phyloP scores from a whole-genome alignment of 2,329 filamentous ascomycete genomes.

The Penicillium corylophilum region DNA sequence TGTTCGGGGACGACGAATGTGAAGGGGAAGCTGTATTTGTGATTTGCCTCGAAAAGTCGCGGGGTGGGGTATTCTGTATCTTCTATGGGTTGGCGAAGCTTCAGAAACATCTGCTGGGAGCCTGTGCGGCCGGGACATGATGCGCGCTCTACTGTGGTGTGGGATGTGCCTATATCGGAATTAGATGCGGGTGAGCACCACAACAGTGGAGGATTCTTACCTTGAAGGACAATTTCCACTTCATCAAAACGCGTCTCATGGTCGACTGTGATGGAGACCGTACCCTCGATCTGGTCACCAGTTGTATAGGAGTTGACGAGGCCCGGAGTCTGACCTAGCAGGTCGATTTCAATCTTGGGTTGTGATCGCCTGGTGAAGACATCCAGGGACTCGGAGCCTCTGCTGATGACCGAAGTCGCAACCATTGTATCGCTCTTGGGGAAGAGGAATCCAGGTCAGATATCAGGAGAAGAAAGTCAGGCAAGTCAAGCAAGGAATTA shows the following conservation, averaged over 20 bases:
- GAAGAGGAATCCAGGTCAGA: background rate
- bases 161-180: constrained; percentile 44
- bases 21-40: constrained; percentile 61
- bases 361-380: constrained; percentile 27
- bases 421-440: constrained; percentile 11
- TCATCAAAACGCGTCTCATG: constrained; percentile 58
- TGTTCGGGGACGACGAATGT: constrained; percentile 62
- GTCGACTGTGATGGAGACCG: constrained; percentile 50
- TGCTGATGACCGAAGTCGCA: constrained; percentile 27
- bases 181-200: background rate
- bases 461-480: background rate
- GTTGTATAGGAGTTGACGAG: constrained; percentile 55
- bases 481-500: background rate
- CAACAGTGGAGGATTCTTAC: constrained; percentile 32
- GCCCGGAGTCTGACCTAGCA: constrained; percentile 31
- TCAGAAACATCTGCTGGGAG: constrained; percentile 61
- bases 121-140: constrained; percentile 55
- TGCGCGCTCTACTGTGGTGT: constrained; percentile 56
- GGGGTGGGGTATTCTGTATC: constrained; percentile 54
- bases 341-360: constrained; percentile 32
- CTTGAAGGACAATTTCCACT: constrained; percentile 59
- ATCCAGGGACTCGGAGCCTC: constrained; percentile 29
- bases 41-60: constrained; percentile 54
- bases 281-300: constrained; percentile 57
- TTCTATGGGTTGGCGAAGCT: constrained; percentile 60